Evolutionary conservation across 83 land plant genomes (phyloP).

Genomic region (Larix sibirica): DNA sequence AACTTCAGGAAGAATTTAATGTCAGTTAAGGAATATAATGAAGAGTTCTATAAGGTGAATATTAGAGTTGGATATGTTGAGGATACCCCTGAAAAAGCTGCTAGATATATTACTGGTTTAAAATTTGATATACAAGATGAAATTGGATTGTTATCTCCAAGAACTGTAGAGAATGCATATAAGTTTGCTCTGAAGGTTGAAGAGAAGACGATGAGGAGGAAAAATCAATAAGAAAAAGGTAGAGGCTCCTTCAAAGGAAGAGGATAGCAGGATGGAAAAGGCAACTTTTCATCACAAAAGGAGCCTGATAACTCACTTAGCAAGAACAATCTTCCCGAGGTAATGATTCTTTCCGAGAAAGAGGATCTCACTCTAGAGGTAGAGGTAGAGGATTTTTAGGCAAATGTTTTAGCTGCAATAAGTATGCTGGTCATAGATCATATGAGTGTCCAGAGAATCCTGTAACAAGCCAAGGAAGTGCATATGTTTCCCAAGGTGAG

Average conservation of each 20-base stretch:
- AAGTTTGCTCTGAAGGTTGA: background rate
- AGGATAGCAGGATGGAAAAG: no score
- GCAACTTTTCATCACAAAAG: no score
- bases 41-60: background rate
- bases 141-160: background rate
- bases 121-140: background rate
- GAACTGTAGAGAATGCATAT: background rate
- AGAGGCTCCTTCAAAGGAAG: no score
- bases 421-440: background rate
- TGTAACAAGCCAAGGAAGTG: background rate
- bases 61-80: background rate
- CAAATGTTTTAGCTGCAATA: no score
- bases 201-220: background rate
- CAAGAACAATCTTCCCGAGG: background rate
- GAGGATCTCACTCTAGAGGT: background rate
- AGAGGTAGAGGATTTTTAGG: background rate
- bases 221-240: background rate
- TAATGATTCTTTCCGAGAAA: background rate
- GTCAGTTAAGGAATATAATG: background rate
- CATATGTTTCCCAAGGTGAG: background rate
- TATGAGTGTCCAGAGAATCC: background rate
- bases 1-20: no score
- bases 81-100: background rate
- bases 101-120: background rate
- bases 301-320: no score